Evolutionary conservation across 768 basidiomycete species (phyloP).

Genomic region (Termitomyces sp.): DNA sequence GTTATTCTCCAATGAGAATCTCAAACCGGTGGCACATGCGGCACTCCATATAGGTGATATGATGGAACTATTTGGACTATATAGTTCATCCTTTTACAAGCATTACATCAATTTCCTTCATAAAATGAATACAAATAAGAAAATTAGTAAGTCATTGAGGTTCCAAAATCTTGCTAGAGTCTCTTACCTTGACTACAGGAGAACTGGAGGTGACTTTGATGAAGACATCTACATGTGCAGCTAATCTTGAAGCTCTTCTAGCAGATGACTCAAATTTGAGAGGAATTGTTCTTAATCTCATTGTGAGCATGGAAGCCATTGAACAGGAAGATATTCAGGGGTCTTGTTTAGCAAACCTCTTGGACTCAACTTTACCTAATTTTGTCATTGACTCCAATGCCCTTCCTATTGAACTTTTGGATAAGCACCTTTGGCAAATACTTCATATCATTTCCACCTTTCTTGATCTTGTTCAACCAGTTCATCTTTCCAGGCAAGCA

Average conservation of each 20-base stretch:
- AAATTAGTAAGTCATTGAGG: not conserved
- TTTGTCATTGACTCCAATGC: not conserved
- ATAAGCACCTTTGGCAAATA: not conserved
- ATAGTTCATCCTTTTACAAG: too few relatives aligned
- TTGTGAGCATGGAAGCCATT: not conserved
- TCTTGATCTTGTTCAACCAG: too few relatives aligned
- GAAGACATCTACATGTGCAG: not conserved
- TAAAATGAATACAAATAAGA: constrained; percentile 25
- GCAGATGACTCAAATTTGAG: not conserved
- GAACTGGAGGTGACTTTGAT: not conserved
- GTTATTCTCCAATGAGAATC: not conserved
- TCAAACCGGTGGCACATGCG: not conserved
- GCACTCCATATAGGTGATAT: constrained; percentile 22
- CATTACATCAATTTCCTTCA: constrained; percentile 21
- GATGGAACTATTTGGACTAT: constrained; percentile 21
- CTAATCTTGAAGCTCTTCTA: not conserved
- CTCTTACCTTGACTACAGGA: not conserved
- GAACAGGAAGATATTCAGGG: not conserved
- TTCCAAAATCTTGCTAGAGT: too few relatives aligned
- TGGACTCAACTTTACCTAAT: not conserved
- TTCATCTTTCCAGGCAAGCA: too few relatives aligned
- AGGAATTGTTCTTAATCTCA: not conserved
- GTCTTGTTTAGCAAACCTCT: not conserved
- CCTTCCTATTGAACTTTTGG: not conserved
- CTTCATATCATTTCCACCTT: not conserved